Percentiles rank a stretch among this genome's conserved stretches.
phyloP scores from a whole-genome alignment of 2,329 filamentous ascomycete species.

The Coniochaeta sp. region DNA sequence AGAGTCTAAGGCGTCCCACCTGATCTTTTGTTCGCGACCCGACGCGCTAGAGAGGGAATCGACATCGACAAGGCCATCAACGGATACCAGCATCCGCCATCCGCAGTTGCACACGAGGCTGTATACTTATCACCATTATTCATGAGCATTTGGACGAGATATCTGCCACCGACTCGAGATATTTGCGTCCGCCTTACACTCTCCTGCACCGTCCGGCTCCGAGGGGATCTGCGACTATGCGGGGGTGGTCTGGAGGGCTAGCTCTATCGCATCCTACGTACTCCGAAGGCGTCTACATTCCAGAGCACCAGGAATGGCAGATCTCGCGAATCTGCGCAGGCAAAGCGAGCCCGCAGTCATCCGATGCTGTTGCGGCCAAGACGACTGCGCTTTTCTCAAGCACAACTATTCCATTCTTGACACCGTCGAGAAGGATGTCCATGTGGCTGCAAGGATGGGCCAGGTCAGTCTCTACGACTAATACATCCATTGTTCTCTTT shows the following conservation, averaged over 20 bases:
- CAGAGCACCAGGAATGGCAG: slow-evolving; percentile 2
- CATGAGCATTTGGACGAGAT: background rate
- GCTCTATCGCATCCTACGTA: background rate
- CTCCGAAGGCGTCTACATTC: background rate
- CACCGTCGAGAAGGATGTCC: slow-evolving; percentile 79
- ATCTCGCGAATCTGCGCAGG: background rate
- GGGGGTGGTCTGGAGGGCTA: background rate
- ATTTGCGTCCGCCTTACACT: background rate
- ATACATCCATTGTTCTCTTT: slow-evolving; percentile 1
- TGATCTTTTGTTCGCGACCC: background rate
- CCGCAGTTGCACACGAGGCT: background rate
- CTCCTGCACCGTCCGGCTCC: background rate
- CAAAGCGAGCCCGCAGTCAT: slow-evolving; percentile 20
- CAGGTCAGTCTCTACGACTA: slow-evolving; percentile 58
- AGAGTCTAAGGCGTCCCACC: background rate
- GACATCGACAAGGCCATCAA: background rate
- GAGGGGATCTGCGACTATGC: background rate
- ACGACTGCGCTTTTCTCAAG: slow-evolving; percentile 71
- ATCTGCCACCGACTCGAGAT: background rate
- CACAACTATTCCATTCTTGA: slow-evolving; percentile 74
- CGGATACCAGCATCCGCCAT: background rate
- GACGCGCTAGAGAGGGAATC: background rate
- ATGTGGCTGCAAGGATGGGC: slow-evolving; percentile 77
- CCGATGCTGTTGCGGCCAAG: slow-evolving; percentile 78
- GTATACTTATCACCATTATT: background rate